phyloP scores from a whole-genome alignment of 2,329 filamentous ascomycete genomes.

The Cyphellophora europaea region DNA sequence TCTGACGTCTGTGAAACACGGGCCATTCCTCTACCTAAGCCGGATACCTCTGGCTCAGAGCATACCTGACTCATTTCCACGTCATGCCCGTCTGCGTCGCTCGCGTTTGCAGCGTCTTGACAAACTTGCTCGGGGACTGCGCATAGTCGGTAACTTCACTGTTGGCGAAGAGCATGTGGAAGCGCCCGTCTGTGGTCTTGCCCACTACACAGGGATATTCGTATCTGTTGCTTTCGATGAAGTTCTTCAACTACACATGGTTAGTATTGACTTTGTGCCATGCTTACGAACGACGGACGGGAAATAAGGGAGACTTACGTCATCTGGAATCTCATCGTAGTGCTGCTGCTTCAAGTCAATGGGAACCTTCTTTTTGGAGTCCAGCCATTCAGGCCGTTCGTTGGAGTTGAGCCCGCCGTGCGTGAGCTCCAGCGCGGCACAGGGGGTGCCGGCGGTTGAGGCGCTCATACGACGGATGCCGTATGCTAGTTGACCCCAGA shows the following conservation, averaged over 20 bases:
- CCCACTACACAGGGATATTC: not conserved
- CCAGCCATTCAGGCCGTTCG: not conserved
- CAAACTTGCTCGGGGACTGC: not conserved
- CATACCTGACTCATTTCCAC: constrained; percentile 1
- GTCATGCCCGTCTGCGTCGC: not conserved
- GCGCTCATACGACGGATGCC: constrained; percentile 1
- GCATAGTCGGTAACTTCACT: not conserved
- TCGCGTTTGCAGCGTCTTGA: not conserved
- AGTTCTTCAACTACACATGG: not conserved
- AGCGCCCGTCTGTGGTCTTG: not conserved
- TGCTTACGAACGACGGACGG: too few species aligned
- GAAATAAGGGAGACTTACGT: too few species aligned
- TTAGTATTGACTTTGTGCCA: too few species aligned
- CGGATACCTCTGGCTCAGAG: too few species aligned
- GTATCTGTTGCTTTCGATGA: constrained; percentile 1
- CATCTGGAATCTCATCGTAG: constrained; percentile 1
- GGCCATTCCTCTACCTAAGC: too few species aligned
- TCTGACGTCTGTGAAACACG: too few species aligned
- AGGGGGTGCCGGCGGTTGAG: not conserved
- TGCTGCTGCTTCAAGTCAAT: not conserved
- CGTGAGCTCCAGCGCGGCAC: not conserved
- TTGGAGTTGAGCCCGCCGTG: not conserved
- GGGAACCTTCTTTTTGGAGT: not conserved
- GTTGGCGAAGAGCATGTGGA: constrained; percentile 1
- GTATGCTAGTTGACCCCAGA: not conserved